These are phyloP conservation scores for Tephrocybe rancida DNA, from an alignment of 768 basidiomycete genomes.

Conservation along the genomic window DNA sequence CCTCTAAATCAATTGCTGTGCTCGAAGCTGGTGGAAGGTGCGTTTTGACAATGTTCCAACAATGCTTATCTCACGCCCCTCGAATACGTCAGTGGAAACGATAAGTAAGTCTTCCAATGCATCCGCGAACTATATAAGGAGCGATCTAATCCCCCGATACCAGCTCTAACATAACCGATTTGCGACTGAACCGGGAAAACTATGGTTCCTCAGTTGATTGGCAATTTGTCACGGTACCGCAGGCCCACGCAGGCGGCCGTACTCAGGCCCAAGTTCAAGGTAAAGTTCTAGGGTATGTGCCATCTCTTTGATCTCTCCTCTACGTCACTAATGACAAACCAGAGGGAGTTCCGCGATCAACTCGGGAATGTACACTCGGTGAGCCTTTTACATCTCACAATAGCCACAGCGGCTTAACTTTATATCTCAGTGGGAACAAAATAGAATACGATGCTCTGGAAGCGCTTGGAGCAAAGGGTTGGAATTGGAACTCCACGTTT, in stretches of 20 bases:
- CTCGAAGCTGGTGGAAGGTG: slow-evolving; percentile 14
- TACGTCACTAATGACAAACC: background rate
- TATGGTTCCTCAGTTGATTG: slow-evolving; percentile 12
- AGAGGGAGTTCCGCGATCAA: slow-evolving; percentile 18
- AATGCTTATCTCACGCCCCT: background rate
- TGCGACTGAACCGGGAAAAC: slow-evolving; percentile 13
- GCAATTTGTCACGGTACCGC: slow-evolving; percentile 16
- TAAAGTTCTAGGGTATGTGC: slow-evolving; percentile 14
- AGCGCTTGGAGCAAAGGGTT: slow-evolving; percentile 12
- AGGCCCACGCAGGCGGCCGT: slow-evolving; percentile 6
- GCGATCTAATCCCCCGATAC: background rate
- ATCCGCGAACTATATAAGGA: background rate
- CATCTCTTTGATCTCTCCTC: background rate
- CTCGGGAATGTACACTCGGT: slow-evolving; percentile 17
- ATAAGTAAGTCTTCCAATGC: slow-evolving; percentile 8
- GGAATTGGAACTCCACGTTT: slow-evolving; percentile 17
- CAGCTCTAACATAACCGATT: slow-evolving; percentile 12
- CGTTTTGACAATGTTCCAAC: background rate
- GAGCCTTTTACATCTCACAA: background rate
- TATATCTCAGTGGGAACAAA: slow-evolving; percentile 6
- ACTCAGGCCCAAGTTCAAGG: slow-evolving; percentile 15
- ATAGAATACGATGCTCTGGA: slow-evolving; percentile 17
- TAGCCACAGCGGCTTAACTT: background rate
- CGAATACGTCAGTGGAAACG: slow-evolving; percentile 1
- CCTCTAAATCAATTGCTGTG: slow-evolving; percentile 8